Evolutionary conservation across 306 rosid genomes (phyloP).

Genomic region (Oxytropis ochrocephala): DNA sequence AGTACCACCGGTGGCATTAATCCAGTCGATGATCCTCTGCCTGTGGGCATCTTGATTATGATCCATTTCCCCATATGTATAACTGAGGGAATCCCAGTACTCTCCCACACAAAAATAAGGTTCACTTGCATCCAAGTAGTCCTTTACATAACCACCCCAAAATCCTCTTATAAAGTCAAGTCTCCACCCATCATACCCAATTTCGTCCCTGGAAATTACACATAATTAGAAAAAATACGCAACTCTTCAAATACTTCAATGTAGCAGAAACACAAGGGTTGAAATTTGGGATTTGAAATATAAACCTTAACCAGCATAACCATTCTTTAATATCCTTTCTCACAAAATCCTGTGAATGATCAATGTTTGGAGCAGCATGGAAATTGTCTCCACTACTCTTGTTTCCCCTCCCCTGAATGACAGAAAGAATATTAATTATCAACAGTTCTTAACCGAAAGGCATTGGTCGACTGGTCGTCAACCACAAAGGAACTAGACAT

Average conservation of each 20-base stretch:
- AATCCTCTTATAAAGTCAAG: conserved; percentile 97
- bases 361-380: conserved; percentile 99
- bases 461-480: background rate
- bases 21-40: conserved; percentile 97
- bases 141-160: conserved; percentile 99
- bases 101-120: conserved; percentile 91
- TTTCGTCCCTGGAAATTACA: conserved; percentile 61
- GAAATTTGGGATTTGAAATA: conserved; percentile 12
- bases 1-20: conserved; percentile 73
- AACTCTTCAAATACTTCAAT: background rate
- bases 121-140: conserved; percentile 71
- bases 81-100: conserved; percentile 96
- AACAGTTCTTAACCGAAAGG: background rate
- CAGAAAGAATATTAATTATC: background rate
- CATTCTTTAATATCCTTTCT: conserved; percentile 91
- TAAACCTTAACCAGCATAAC: conserved; percentile 84
- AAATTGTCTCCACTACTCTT: conserved; percentile 94
- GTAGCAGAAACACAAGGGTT: background rate
- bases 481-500: background rate
- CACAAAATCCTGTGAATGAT: conserved; percentile 99
- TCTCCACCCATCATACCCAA: conserved; percentile 98
- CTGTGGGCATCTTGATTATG: conserved; percentile 95
- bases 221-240: background rate
- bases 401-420: conserved; percentile 84
- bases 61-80: conserved; percentile 86